Evolutionary conservation across 2,329 filamentous ascomycete species (phyloP), one percentile per base, ranked within the genome.

Genomic region (Spiromastix sp.): DNA sequence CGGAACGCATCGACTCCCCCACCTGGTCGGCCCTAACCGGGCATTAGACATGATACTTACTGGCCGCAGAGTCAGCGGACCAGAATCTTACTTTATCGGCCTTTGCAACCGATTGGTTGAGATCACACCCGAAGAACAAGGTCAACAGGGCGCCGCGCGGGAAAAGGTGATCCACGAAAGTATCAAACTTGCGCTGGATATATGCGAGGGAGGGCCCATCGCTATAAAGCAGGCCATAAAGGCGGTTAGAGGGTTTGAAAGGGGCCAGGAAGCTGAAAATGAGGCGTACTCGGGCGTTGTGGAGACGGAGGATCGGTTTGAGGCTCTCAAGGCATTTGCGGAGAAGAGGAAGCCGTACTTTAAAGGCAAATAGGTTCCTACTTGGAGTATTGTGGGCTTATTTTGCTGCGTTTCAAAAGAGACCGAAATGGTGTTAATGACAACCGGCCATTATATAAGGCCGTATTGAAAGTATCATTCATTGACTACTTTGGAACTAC

Each of bases 31-130:
- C 4, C 64, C 81, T 16, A 68, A 72, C 17, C 77, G 86, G 37
- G 91, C 91, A n/a, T 72, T 87, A 33, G 89, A 98, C 58, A 65
- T 96, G 49, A 81, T 96, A 34, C 68, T 96, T 6, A 96, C 89
- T 0, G 91, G 91, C 3, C 75, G 91, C n/a, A 71, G 85, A 28
- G 82, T 98, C 9, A 71, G 72, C 6, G 89, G 77, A 0, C 67
- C 82, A 2, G 91, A 96, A 64, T 85, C 91, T 0, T 93, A 94
- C 61, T 91, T 93, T 57, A 63, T 95, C 12, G 91, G 91, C 1
- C 69, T 98, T 21, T 87, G 84, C 29, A 86, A 96, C 61, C 71
- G 89, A n/a, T 63, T 96, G 19, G 85, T 95, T 16, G 83, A 95
- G 59, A 71, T 93, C 15, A 62, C 74, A 15, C 72, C 74, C 2